These are phyloP conservation scores for Rhizopogon sp. DNA, from an alignment of 768 basidiomycete genomes.

Conservation along the genomic window DNA sequence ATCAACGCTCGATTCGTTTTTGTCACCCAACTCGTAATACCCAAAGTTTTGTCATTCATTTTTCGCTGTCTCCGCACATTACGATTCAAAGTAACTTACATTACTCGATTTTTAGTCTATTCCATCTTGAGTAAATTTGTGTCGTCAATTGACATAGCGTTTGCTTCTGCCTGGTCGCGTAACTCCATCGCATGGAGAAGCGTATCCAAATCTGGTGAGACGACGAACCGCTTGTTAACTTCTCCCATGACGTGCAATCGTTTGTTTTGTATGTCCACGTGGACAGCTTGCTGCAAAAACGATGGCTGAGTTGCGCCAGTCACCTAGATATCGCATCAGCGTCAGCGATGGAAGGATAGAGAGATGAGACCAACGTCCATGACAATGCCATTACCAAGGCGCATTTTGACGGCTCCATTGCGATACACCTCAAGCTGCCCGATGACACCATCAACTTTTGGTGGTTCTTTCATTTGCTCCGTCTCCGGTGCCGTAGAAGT, in stretches of 20 bases:
- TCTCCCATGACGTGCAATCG: constrained; percentile 75
- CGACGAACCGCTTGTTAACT: constrained; percentile 78
- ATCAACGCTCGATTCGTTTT: too few relatives aligned
- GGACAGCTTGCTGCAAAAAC: constrained; percentile 84
- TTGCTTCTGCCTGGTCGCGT: constrained; percentile 32
- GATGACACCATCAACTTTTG: constrained; percentile 67
- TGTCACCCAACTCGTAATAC: too few relatives aligned
- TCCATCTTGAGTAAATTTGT: constrained; percentile 56
- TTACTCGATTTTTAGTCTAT: constrained; percentile 12
- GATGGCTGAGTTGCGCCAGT: constrained; percentile 78
- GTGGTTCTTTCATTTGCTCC: constrained; percentile 26
- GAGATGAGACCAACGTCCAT: constrained; percentile 55
- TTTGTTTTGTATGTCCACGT: constrained; percentile 57
- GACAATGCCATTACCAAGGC: constrained; percentile 73
- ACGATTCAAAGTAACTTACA: too few relatives aligned
- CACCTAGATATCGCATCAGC: constrained; percentile 43
- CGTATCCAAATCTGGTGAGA: constrained; percentile 78
- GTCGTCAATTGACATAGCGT: constrained; percentile 32
- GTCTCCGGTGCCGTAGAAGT: constrained; percentile 11
- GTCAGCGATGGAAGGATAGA: background rate
- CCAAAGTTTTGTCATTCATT: too few relatives aligned
- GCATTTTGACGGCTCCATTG: constrained; percentile 85
- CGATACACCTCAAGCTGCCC: constrained; percentile 83
- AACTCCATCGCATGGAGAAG: constrained; percentile 63
- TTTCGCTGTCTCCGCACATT: too few relatives aligned